These are phyloP conservation scores for Eremochloa ophiuroides DNA, from an alignment of 176 grass and related monocot species.

Conservation along the genomic window DNA sequence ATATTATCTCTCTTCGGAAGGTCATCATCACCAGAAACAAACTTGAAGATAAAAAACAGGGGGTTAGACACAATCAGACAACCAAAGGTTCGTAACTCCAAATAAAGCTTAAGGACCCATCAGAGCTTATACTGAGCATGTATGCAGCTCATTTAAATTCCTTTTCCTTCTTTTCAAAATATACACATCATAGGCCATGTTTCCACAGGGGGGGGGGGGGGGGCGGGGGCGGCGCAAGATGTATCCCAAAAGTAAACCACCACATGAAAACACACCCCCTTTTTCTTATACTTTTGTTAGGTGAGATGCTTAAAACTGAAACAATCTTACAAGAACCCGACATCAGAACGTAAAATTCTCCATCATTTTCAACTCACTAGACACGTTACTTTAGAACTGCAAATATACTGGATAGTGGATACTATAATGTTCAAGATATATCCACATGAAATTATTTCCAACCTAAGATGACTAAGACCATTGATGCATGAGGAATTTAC, in stretches of 20 bases:
- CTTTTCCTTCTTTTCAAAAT: background rate
- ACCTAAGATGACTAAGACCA: background rate
- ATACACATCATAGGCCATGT: background rate
- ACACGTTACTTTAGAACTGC: background rate
- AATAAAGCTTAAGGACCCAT: constrained; percentile 3
- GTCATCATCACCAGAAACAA: constrained; percentile 88
- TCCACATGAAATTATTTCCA: background rate
- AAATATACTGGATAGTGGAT: no score
- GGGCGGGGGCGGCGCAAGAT: no score
- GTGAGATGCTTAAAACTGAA: background rate
- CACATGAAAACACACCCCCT: background rate
- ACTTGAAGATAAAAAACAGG: constrained; percentile 35
- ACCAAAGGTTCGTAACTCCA: background rate
- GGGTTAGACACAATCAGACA: background rate
- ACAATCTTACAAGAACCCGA: background rate
- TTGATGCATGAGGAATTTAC: background rate
- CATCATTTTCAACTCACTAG: background rate
- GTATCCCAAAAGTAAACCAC: background rate
- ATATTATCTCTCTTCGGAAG: constrained; percentile 92
- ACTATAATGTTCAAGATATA: no score
- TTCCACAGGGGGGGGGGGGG: background rate
- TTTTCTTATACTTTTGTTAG: background rate
- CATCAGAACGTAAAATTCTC: background rate
- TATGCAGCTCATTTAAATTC: background rate
- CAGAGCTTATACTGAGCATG: no score